Evolutionary conservation across 495 filamentous ascomycete species (phyloP), one percentile per base, ranked within the genome.

Genomic region (Achaetomiella virescens): DNA sequence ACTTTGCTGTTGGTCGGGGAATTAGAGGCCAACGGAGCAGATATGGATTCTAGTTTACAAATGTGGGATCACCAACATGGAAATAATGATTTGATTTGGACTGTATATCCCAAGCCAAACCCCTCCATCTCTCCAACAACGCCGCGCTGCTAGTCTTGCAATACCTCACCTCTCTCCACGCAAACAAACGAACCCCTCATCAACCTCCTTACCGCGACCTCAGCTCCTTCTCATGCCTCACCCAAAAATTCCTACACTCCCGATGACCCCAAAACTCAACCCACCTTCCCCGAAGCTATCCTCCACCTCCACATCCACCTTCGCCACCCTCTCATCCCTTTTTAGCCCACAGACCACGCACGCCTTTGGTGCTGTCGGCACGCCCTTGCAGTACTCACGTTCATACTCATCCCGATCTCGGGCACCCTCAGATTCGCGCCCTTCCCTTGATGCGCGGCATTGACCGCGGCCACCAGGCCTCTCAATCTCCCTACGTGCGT

Each of bases 281-380:
- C 93, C 93, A 98, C 90, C 90, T 70, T 97, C 91, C 37, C 89
- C 89, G 74, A 95, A 91, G 68, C 84, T 90, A 72, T 96, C 93
- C 59, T 89, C 81, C 18, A 95, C 85, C 52, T 83, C 75, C 25
- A 84, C 75, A 68, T 96, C 91, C 27, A 95, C 75, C 60, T 80
- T 84, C 2, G 75, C 66, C 18, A 97, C 73, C 35, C 91, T 77
- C 73, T 98, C 93, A 42, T 95, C 88, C 61, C 91, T 74, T 71
- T 84, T 91, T 59, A 97, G 72, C 2, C 90, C 90, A 72, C 93
- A 98, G 21, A 98, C 76, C 48, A 88, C 82, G 71, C 93, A 98
- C n/a, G 82, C 78, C 67, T 86, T 84, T 0, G 83, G 75, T 8
- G 88, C 88, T 46, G 82, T 87, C 9, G 86, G 65, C 12, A 79